phyloP scores from a whole-genome alignment of 345 rosid species.

The Syzygium aromaticum region DNA sequence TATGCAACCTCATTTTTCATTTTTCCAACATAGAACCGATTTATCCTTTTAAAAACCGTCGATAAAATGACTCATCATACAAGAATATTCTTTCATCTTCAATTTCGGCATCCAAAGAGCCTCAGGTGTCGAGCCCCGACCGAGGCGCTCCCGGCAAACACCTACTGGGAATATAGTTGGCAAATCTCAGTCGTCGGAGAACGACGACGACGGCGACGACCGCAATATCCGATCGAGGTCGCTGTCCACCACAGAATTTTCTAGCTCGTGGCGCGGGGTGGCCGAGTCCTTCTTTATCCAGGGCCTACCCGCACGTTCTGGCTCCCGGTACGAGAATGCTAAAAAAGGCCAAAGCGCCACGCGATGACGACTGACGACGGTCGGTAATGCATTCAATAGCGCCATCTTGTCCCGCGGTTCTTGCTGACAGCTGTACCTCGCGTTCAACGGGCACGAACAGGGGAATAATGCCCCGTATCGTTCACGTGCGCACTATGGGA shows the following conservation, averaged over 20 bases:
- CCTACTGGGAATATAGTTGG: neutral
- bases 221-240: neutral
- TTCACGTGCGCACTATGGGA: neutral
- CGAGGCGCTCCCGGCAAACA: too few species aligned
- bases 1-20: neutral
- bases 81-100: too few species aligned
- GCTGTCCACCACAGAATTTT: neutral
- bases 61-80: neutral
- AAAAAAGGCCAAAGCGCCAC: neutral
- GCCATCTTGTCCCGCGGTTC: neutral
- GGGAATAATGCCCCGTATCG: neutral
- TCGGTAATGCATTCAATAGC: neutral
- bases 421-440: neutral
- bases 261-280: neutral
- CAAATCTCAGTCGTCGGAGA: neutral
- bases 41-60: neutral
- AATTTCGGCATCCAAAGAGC: too few species aligned
- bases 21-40: neutral
- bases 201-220: neutral
- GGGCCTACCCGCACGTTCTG: neutral
- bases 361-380: neutral
- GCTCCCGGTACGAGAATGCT: neutral
- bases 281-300: neutral
- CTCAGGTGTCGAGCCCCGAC: too few species aligned
- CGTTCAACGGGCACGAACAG: neutral